Percentiles rank a stretch among this genome's conserved stretches.
phyloP scores from a whole-genome alignment of 2,329 filamentous ascomycete species.

The Ophiostoma pallidulum region DNA sequence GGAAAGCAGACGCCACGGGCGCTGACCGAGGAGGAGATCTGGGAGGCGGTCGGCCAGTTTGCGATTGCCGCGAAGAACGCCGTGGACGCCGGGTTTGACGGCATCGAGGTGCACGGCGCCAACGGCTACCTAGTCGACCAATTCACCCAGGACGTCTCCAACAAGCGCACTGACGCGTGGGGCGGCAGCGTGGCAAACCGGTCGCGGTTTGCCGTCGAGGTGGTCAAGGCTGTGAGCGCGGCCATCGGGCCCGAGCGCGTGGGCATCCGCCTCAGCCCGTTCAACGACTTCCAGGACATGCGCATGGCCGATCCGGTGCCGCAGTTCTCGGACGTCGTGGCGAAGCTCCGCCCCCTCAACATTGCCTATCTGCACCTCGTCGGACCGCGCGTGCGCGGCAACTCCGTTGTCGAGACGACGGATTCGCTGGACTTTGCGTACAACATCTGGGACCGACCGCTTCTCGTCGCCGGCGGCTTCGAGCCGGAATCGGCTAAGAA shows the following conservation, averaged over 20 bases:
- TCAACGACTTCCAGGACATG: slow-evolving; percentile 48
- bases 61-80: slow-evolving; percentile 44
- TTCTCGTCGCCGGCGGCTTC: slow-evolving; percentile 4
- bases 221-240: slow-evolving; percentile 37
- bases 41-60: slow-evolving; percentile 51
- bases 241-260: slow-evolving; percentile 42
- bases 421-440: slow-evolving; percentile 2
- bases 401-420: neutral
- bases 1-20: slow-evolving; percentile 29
- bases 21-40: slow-evolving; percentile 57
- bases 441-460: slow-evolving; percentile 1
- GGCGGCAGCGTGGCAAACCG: slow-evolving; percentile 47
- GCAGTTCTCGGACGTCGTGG: slow-evolving; percentile 44
- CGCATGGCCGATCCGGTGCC: slow-evolving; percentile 45
- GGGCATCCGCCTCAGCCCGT: slow-evolving; percentile 46
- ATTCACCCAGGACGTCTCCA: slow-evolving; percentile 48
- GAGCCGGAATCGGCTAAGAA: neutral
- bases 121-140: slow-evolving; percentile 67
- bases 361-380: slow-evolving; percentile 49
- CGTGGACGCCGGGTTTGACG: slow-evolving; percentile 56
- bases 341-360: slow-evolving; percentile 30
- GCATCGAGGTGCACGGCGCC: slow-evolving; percentile 64
- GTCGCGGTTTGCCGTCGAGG: slow-evolving; percentile 40
- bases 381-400: slow-evolving; percentile 24
- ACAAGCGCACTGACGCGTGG: slow-evolving; percentile 45